phyloP scores from a whole-genome alignment of 2,329 filamentous ascomycete species.

The Thielaviopsis ethacetica region DNA sequence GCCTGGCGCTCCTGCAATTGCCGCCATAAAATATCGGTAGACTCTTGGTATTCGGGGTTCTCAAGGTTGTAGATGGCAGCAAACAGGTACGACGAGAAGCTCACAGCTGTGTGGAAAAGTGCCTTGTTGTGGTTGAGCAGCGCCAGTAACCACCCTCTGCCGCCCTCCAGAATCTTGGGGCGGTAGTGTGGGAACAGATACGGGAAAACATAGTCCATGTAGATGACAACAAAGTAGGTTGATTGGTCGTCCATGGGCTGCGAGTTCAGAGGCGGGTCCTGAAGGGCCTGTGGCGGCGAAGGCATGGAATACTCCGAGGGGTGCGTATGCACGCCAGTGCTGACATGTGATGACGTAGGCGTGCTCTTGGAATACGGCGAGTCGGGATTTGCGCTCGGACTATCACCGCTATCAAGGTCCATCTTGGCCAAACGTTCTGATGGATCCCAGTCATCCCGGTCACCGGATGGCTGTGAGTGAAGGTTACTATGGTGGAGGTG shows the following conservation, averaged over 20 bases:
- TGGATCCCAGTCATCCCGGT: constrained; percentile 20
- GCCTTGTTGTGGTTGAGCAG: constrained; percentile 39
- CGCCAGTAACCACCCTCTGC: constrained; percentile 42
- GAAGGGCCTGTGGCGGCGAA: constrained; percentile 4
- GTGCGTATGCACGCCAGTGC: constrained; percentile 5
- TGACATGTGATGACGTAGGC: constrained; percentile 1
- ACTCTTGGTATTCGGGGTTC: constrained; percentile 18
- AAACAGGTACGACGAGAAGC: constrained; percentile 41
- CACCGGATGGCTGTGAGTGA: constrained; percentile 4
- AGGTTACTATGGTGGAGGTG: not conserved
- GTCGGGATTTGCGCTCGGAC: constrained; percentile 15
- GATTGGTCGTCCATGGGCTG: constrained; percentile 6
- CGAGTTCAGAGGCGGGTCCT: not conserved
- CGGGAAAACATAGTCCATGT: constrained; percentile 45
- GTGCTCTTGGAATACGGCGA: constrained; percentile 11
- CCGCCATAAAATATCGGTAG: constrained; percentile 21
- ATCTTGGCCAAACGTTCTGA: constrained; percentile 17
- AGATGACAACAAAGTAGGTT: constrained; percentile 36
- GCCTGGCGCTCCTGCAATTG: constrained; percentile 29
- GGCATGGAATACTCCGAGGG: constrained; percentile 11
- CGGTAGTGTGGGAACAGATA: constrained; percentile 48
- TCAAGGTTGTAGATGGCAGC: constrained; percentile 21
- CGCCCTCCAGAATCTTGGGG: constrained; percentile 37
- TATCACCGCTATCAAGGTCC: constrained; percentile 14
- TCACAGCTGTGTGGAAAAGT: constrained; percentile 39